These are phyloP conservation scores for Eleusine coracana DNA, from an alignment of 176 grass and related monocot genomes.

Conservation along the genomic window DNA sequence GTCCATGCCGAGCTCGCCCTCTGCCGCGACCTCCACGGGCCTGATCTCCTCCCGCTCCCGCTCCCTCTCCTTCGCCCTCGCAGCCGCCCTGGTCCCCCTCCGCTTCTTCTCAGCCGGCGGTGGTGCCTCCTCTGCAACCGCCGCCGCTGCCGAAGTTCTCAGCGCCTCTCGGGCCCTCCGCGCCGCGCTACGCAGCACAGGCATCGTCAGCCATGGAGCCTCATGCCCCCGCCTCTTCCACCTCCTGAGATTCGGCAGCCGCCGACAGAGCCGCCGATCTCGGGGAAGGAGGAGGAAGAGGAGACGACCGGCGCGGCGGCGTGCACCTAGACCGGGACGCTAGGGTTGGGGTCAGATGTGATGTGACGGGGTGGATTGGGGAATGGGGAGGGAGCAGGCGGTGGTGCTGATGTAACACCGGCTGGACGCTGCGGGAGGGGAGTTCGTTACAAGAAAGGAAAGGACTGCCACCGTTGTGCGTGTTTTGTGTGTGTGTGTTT, in stretches of 20 bases:
- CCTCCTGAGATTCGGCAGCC: conserved; percentile 41
- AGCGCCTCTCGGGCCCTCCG: conserved; percentile 72
- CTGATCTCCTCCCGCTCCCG: not conserved
- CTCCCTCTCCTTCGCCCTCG: conserved; percentile 6
- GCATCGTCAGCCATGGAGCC: conserved; percentile 77
- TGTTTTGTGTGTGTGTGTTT: not conserved
- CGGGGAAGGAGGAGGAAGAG: conserved; percentile 18
- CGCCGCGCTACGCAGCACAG: conserved; percentile 66
- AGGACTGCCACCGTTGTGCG: conserved; percentile 15
- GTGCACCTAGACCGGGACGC: conserved; percentile 30
- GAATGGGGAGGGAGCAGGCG: conserved; percentile 10
- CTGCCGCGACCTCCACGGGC: not conserved
- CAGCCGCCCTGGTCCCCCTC: conserved; percentile 38
- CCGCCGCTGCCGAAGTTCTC: conserved; percentile 42
- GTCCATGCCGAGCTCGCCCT: conserved; percentile 55
- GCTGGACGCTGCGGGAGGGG: not conserved
- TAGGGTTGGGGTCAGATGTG: conserved; percentile 51
- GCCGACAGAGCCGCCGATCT: conserved; percentile 42
- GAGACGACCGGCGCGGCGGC: not conserved
- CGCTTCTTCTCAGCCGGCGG: conserved; percentile 41
- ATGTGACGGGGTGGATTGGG: conserved; percentile 24
- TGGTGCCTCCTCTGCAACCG: not conserved
- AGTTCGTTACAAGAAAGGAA: conserved; percentile 29
- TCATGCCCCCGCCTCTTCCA: conserved; percentile 30
- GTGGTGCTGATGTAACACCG: conserved; percentile 45